Evolutionary conservation across 2,329 filamentous ascomycete genomes (phyloP).

Genomic region (Pleomassaria siparia): DNA sequence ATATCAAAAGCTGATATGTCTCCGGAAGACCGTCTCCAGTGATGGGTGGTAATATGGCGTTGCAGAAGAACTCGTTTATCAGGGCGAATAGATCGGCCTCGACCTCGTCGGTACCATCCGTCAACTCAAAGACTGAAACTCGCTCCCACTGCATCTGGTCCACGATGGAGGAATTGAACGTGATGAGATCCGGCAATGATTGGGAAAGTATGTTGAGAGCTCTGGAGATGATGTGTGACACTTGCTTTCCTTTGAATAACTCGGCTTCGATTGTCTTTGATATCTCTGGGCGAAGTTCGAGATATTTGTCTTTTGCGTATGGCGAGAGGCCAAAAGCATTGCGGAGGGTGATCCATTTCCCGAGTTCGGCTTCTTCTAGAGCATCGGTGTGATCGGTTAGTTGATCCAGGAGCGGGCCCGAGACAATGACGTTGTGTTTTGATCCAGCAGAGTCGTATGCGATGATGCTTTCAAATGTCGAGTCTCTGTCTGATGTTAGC

Average conservation of each 20-base stretch:
- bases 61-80: conserved; percentile 59
- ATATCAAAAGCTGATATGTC: conserved; percentile 47
- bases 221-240: conserved; percentile 42
- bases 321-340: conserved; percentile 35
- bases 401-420: conserved; percentile 48
- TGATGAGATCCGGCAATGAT: conserved; percentile 59
- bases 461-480: conserved; percentile 47
- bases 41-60: conserved; percentile 51
- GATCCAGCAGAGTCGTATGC: conserved; percentile 53
- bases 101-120: conserved; percentile 48
- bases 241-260: conserved; percentile 52
- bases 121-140: conserved; percentile 48
- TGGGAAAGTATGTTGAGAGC: conserved; percentile 35
- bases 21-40: conserved; percentile 54
- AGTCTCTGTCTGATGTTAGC: conserved; percentile 29
- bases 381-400: conserved; percentile 20
- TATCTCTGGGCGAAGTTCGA: conserved; percentile 32
- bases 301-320: conserved; percentile 18
- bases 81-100: conserved; percentile 51
- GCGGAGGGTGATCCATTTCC: conserved; percentile 22
- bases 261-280: conserved; percentile 39
- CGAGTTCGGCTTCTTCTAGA: conserved; percentile 23
- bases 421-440: conserved; percentile 54
- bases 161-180: conserved; percentile 60
- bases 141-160: conserved; percentile 67